These are phyloP conservation scores for Kazachstania kunashirensis DNA, from an alignment of 805 yeast genomes.

Conservation along the genomic window DNA sequence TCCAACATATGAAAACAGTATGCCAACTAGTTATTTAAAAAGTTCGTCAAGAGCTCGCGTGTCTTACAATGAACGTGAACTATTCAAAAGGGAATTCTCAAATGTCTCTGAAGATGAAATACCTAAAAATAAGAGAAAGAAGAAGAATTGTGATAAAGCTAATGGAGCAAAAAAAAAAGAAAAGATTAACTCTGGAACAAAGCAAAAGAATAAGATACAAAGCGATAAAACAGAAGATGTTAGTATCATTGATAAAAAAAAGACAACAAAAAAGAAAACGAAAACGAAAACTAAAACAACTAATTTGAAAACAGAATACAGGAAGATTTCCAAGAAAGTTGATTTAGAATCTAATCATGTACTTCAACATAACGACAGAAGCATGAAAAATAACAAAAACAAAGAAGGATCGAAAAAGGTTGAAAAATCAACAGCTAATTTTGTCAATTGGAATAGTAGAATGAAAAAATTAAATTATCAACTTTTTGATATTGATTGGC, in stretches of 20 bases:
- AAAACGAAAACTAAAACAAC: not conserved
- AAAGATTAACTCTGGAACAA: not conserved
- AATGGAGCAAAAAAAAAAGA: not conserved
- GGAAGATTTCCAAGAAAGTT: not conserved
- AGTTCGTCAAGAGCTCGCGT: slow-evolving; percentile 7
- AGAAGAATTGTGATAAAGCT: no score
- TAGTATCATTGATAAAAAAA: no score
- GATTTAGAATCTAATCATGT: no score
- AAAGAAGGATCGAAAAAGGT: not conserved
- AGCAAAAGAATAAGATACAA: not conserved
- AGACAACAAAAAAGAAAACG: not conserved
- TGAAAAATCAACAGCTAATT: slow-evolving; percentile 3
- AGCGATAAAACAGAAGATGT: no score
- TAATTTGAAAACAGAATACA: not conserved
- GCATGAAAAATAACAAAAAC: not conserved
- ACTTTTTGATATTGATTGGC: slow-evolving; percentile 14
- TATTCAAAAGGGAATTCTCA: not conserved
- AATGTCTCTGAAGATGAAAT: not conserved
- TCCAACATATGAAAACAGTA: slow-evolving; percentile 17
- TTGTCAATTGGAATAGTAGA: slow-evolving; percentile 11
- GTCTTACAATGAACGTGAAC: not conserved
- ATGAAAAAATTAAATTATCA: slow-evolving; percentile 8
- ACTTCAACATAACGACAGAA: no score
- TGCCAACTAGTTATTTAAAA: slow-evolving; percentile 20
- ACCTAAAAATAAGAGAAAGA: not conserved